A percentile compares a stretch with the other conserved stretches of the same genome.
These are phyloP conservation scores for Parafenestella ontariensis DNA, from an alignment of 2,329 filamentous ascomycete species.

Conservation along the genomic window DNA sequence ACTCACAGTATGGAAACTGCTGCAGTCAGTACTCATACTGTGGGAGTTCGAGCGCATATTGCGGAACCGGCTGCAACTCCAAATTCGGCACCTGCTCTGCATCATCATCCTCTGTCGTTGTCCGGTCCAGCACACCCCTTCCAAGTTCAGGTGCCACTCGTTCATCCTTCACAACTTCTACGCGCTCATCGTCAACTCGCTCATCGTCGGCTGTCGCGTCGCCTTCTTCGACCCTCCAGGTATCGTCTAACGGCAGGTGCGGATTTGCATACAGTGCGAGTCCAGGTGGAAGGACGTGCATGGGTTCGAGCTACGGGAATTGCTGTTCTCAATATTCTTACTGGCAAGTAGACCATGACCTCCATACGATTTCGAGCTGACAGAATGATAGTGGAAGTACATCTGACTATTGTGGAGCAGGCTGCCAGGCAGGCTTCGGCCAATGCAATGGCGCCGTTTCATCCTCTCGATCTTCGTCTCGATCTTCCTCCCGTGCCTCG, in stretches of 20 bases:
- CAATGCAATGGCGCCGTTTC: neutral
- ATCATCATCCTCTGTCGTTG: neutral
- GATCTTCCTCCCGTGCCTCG: neutral
- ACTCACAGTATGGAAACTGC: slow-evolving; percentile 5
- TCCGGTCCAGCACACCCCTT: neutral
- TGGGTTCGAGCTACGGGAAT: slow-evolving; percentile 5
- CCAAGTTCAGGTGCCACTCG: no score
- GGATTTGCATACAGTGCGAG: slow-evolving; percentile 3
- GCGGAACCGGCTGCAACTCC: slow-evolving; percentile 4
- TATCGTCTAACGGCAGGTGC: slow-evolving; percentile 9
- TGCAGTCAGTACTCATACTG: slow-evolving; percentile 6
- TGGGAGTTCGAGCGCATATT: neutral
- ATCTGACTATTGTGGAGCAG: slow-evolving; percentile 4
- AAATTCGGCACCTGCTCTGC: neutral
- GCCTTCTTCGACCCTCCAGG: neutral
- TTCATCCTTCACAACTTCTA: neutral
- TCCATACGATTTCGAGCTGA: no score
- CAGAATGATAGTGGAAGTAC: no score
- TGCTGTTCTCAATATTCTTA: slow-evolving; percentile 11
- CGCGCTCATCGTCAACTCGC: neutral
- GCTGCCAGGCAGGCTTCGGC: slow-evolving; percentile 1
- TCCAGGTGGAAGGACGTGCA: slow-evolving; percentile 3
- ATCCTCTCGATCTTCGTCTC: neutral
- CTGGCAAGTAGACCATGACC: no score
- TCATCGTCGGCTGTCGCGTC: neutral